Conservation (phyloP, 2,329 filamentous ascomycete genomes). For the Nigrospora sphaerica region DNA sequence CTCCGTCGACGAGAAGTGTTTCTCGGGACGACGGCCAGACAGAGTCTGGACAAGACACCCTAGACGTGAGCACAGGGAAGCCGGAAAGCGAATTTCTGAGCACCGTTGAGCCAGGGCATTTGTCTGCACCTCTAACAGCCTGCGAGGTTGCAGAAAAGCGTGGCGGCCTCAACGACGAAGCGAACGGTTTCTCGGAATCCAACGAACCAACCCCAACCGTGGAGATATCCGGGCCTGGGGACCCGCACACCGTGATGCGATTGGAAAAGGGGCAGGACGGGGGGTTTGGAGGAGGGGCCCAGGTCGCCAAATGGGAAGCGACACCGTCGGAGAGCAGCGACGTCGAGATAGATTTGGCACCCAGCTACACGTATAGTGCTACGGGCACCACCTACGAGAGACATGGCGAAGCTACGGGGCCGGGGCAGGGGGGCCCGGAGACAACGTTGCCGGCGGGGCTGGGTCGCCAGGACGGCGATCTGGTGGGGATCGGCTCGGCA, state of each 20-base stretch:
- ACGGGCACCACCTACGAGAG: not conserved
- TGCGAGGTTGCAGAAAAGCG: too few species aligned
- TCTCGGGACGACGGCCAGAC: slow-evolving; percentile 7
- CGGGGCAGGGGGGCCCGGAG: slow-evolving; percentile 5
- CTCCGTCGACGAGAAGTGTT: slow-evolving; percentile 7
- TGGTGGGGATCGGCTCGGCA: slow-evolving; percentile 11
- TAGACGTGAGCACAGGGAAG: slow-evolving; percentile 4
- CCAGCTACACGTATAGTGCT: not conserved
- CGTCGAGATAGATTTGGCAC: not conserved
- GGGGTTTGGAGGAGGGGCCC: not conserved
- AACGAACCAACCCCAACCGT: too few species aligned
- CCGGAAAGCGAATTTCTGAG: not conserved
- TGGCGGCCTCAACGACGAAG: too few species aligned
- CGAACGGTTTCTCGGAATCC: too few species aligned
- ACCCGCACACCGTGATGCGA: not conserved
- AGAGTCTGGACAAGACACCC: not conserved
- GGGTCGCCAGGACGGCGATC: slow-evolving; percentile 3
- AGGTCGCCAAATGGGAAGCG: not conserved
- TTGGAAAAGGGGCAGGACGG: slow-evolving; percentile 7
- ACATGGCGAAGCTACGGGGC: not conserved
- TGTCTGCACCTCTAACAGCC: not conserved
- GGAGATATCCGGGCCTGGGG: too few species aligned
- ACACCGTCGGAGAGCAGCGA: not conserved
- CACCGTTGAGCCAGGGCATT: not conserved
- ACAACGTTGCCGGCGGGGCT: slow-evolving; percentile 4